Percentiles rank a stretch among this genome's conserved stretches.
Evolutionary conservation across 2,329 filamentous ascomycete species (phyloP).

Genomic region (Aspergillus thermomutatus): DNA sequence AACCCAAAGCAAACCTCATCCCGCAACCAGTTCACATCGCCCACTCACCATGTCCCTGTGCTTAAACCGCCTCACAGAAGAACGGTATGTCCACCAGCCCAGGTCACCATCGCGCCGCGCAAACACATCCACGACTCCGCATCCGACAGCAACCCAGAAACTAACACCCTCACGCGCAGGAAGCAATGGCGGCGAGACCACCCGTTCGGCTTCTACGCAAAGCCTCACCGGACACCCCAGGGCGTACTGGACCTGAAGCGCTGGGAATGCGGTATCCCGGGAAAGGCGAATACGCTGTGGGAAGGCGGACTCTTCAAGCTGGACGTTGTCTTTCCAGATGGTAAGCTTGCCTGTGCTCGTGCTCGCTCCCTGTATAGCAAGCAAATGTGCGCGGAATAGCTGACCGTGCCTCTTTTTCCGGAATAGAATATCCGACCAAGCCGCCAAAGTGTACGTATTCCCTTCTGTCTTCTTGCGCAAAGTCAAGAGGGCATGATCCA

Average conservation of each 20-base stretch:
- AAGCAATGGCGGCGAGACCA: conserved; percentile 98
- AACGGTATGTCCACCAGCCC: conserved; percentile 57
- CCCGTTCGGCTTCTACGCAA: conserved; percentile 95
- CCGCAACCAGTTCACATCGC: not conserved
- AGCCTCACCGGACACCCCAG: conserved; percentile 73
- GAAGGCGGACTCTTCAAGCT: conserved; percentile 97
- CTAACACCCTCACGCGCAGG: conserved; percentile 45
- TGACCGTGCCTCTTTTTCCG: conserved; percentile 5
- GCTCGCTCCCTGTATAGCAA: not conserved
- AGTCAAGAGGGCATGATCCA: not conserved
- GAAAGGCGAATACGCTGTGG: conserved; percentile 96
- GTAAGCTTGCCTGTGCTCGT: conserved; percentile 49
- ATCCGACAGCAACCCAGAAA: not conserved
- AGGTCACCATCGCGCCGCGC: not conserved
- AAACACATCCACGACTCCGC: not conserved
- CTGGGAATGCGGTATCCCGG: conserved; percentile 96
- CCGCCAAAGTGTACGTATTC: conserved; percentile 84
- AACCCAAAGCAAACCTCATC: not conserved
- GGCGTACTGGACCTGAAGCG: conserved; percentile 87
- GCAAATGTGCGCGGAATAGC: conserved; percentile 6
- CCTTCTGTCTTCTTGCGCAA: not conserved
- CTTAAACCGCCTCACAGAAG: conserved; percentile 81
- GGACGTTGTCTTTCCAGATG: conserved; percentile 87
- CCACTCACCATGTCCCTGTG: conserved; percentile 71
- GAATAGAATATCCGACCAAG: conserved; percentile 91